phyloP scores from a whole-genome alignment of 768 basidiomycete genomes.

The Rhizopogon vulgaris region DNA sequence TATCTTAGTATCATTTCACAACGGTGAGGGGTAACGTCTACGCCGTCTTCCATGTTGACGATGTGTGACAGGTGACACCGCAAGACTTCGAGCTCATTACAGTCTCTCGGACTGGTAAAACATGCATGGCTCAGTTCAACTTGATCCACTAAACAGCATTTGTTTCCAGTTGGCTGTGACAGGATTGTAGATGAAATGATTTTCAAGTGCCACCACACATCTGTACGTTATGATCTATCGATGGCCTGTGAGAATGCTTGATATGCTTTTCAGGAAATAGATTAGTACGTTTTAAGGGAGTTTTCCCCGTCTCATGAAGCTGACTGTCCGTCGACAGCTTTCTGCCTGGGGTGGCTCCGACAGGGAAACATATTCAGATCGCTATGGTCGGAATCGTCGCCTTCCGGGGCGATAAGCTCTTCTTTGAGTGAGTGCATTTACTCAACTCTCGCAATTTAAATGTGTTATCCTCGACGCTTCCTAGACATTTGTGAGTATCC shows the following conservation, averaged over 20 bases:
- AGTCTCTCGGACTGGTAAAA: conserved; percentile 34
- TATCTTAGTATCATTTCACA: conserved; percentile 33
- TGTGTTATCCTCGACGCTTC: background rate
- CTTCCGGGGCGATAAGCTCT: conserved; percentile 43
- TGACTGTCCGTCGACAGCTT: conserved; percentile 9
- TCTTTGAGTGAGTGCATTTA: conserved; percentile 35
- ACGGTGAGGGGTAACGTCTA: conserved; percentile 11
- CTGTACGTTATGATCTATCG: conserved; percentile 14
- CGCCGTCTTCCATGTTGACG: background rate
- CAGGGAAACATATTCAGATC: conserved; percentile 33
- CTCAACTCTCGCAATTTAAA: background rate
- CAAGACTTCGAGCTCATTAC: conserved; percentile 34
- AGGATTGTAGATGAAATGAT: conserved; percentile 44
- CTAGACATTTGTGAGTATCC: conserved; percentile 24
- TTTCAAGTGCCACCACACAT: conserved; percentile 35
- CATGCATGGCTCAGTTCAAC: conserved; percentile 2
- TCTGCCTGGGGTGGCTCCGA: conserved; percentile 30
- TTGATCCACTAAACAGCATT: background rate
- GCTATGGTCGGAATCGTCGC: conserved; percentile 40
- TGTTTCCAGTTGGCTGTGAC: conserved; percentile 31
- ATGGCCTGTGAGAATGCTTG: background rate
- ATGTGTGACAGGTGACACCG: conserved; percentile 29
- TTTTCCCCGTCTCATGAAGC: background rate
- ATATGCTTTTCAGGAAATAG: conserved; percentile 29
- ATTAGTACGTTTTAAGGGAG: conserved; percentile 25